These are phyloP conservation scores for Pyricularia sp. DNA, from an alignment of 2,329 filamentous ascomycete genomes.

Conservation along the genomic window DNA sequence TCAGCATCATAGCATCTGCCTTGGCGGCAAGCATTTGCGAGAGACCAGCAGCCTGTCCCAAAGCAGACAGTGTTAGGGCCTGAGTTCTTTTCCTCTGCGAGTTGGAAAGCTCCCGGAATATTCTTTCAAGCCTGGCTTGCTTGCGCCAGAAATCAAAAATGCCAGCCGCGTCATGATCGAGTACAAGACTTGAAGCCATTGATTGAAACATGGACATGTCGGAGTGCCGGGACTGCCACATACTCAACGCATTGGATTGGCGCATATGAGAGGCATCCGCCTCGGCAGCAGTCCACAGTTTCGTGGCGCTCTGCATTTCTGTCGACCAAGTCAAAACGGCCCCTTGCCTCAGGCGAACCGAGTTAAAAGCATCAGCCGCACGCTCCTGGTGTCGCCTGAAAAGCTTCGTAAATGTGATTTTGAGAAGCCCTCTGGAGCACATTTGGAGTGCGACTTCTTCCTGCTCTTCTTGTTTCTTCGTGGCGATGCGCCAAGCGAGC, in stretches of 20 bases:
- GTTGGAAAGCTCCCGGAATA: slow-evolving; percentile 6
- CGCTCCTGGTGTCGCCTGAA: background rate
- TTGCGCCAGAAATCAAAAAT: slow-evolving; percentile 12
- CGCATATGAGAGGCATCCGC: background rate
- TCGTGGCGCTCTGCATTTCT: background rate
- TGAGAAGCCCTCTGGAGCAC: background rate
- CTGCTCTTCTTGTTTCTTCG: background rate
- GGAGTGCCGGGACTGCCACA: background rate
- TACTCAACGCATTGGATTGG: background rate
- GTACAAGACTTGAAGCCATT: slow-evolving; percentile 5
- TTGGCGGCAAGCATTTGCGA: slow-evolving; percentile 2
- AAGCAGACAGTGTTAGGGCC: background rate
- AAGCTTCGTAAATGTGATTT: background rate
- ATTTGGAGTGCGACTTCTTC: background rate
- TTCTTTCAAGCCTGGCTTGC: slow-evolving; percentile 10
- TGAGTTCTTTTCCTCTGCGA: background rate
- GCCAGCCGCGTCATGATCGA: slow-evolving; percentile 8
- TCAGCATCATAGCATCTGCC: slow-evolving; percentile 7
- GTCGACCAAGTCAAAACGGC: background rate
- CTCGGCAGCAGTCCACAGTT: background rate
- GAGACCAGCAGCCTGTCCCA: slow-evolving; percentile 6
- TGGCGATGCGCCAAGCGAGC: background rate
- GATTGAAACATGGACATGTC: background rate
- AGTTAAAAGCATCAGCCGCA: background rate
- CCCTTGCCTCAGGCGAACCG: background rate